Evolutionary conservation across 1,284 basidiomycete genomes (phyloP), one percentile per base, ranked within the genome.

Genomic region (Entoloma clypeatum): DNA sequence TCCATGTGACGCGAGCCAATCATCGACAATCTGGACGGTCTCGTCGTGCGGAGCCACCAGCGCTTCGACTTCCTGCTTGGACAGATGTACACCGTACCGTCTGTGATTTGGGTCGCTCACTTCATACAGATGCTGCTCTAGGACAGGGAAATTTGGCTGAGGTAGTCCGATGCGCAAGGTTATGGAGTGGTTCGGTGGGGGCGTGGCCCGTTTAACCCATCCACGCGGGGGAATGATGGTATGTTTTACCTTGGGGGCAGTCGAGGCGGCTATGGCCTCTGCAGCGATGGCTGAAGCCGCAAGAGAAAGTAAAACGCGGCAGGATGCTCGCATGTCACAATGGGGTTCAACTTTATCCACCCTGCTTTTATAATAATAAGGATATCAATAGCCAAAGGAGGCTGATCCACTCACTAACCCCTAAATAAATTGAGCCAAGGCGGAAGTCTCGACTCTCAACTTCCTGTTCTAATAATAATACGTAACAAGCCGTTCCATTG

Each of bases 51-150:
- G 86, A 10, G 75, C 66, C 37, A 83, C 72, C 16, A 85, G 62
- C 2, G 55, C 63, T 30, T 82, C 77, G 7, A 82, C 76, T 50
- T 84, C 74, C 30, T 72, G 74, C 55, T 81, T 79, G 37, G 80
- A 73, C 27, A 87, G 59, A 58, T 88, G 75, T 19, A 73, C 63
- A 0, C 86, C 86, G 54, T 88, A 90, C 17, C 77, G 72, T 10
- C 61, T 53, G 48, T 83, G 77, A 44, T 63, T 55, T 8, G 85
- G 75, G 52, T 80, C 72, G 59, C 82, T 85, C 30, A 86, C 69
- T 60, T 85, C 78, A 54, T 72, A 77, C 5, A 89, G 65, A 41
- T 79, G 75, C 37, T 71, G 53, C 55, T 87, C 79, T 45, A 88
- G 62, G 30, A 63, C 57, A 23, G 61, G 49, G 52, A 87, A 81